Evolutionary conservation across 176 grass and related monocot genomes (phyloP).

Genomic region (Calamus simplicifolius): DNA sequence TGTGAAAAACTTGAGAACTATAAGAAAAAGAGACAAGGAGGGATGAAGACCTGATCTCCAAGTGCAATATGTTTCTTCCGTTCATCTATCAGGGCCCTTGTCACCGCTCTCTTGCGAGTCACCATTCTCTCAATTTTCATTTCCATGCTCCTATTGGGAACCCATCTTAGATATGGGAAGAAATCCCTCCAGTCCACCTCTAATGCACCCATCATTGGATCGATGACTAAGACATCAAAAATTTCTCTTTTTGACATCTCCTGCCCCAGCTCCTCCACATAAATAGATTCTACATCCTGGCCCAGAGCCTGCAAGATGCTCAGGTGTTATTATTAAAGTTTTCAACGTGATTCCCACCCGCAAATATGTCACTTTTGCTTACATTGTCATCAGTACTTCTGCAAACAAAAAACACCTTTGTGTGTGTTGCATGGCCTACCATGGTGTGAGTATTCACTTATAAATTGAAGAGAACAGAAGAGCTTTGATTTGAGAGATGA

Average conservation of each 20-base stretch:
- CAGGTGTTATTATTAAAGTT: background rate
- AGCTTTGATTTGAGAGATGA: too few species aligned
- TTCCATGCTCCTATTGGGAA: constrained; percentile 77
- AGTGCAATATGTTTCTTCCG: constrained; percentile 48
- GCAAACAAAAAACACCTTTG: too few species aligned
- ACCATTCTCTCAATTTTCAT: constrained; percentile 31
- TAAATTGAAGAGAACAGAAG: too few species aligned
- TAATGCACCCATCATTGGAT: constrained; percentile 80
- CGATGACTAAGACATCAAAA: constrained; percentile 35
- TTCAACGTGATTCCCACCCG: too few species aligned
- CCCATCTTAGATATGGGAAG: constrained; percentile 83
- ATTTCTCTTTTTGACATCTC: constrained; percentile 52
- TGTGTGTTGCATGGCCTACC: too few species aligned
- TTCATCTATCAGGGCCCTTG: constrained; percentile 45
- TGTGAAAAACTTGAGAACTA: background rate
- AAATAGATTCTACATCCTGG: constrained; percentile 47
- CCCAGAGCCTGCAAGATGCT: constrained; percentile 43
- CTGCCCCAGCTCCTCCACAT: constrained; percentile 63
- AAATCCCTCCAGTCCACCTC: constrained; percentile 96
- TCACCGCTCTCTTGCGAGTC: constrained; percentile 35
- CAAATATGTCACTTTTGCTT: too few species aligned
- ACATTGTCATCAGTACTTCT: too few species aligned
- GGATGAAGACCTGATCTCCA: constrained; percentile 48
- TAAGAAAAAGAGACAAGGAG: background rate
- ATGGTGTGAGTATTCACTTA: too few species aligned